Evolutionary conservation across 495 filamentous ascomycete genomes (phyloP).

Genomic region (Rostrohypoxylon terebratum): DNA sequence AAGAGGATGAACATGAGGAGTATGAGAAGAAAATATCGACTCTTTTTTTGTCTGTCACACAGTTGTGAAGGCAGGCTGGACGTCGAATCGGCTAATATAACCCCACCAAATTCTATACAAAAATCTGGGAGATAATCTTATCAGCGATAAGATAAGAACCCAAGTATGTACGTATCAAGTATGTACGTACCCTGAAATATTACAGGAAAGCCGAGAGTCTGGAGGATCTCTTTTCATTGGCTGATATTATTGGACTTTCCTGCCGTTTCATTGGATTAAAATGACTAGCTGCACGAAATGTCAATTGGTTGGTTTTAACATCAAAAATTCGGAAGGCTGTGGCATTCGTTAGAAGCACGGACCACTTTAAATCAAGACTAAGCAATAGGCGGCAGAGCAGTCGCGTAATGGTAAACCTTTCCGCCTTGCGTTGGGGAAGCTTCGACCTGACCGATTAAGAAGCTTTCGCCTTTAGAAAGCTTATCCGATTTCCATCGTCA

Average conservation of each 20-base stretch:
- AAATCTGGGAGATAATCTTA: conserved; percentile 38
- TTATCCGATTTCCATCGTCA: conserved; percentile 20
- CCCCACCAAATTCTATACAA: conserved; percentile 51
- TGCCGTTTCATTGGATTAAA: conserved; percentile 26
- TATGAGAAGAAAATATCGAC: background rate
- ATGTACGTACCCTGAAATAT: conserved; percentile 22
- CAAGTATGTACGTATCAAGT: too few relatives aligned
- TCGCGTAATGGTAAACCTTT: conserved; percentile 49
- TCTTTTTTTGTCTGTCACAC: background rate
- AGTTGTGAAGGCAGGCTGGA: background rate
- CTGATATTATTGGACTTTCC: background rate
- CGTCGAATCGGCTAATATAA: conserved; percentile 7
- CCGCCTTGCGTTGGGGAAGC: conserved; percentile 43
- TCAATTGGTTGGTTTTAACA: conserved; percentile 30
- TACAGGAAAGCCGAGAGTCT: background rate
- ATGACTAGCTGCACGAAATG: background rate
- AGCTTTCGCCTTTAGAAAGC: conserved; percentile 42
- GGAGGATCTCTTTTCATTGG: background rate
- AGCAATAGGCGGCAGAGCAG: conserved; percentile 51
- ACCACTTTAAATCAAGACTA: conserved; percentile 35
- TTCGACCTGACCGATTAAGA: conserved; percentile 33
- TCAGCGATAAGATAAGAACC: conserved; percentile 39
- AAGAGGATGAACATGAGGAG: background rate
- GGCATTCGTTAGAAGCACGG: conserved; percentile 16
- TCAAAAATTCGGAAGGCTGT: conserved; percentile 38